Base-by-base conservation (phyloP, 1,139 yeast genomes). In the Candida gigantensis region DNA sequence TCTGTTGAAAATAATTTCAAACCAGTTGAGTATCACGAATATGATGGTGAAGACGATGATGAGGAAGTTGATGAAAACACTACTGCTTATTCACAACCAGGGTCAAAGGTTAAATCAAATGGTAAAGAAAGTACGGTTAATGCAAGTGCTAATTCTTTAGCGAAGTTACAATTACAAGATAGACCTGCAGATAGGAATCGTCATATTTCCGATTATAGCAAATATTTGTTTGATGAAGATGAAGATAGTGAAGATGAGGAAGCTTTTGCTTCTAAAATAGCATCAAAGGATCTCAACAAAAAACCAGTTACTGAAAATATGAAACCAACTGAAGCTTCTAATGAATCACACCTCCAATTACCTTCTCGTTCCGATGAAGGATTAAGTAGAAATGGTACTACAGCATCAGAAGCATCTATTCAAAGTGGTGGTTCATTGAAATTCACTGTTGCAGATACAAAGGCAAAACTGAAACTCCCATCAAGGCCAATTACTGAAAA, bases 391-490 rank as follows among this genome's bases (percentile, higher is more conserved):
- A 53, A 56, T 11, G 50, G 47, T n/a, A 62, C 72, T 2, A 39
- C 53, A 2, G 51, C 60, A 3, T 65, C 72, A 3, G 46, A 55
- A 14, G 47, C 45, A 2, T 62, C 73, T 2, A 60, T 69, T 42
- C 68, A 66, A 45, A 65, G 72, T 44, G 70, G 61, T 23, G 57
- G 60, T 3, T 59, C 65, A 1, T 57, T 58, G 21, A 64, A 66
- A 42, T 67, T 68, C 47, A 52, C 50, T 13, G 69, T 65, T 6
- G 57, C 57, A 6, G 57, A 53, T 32, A 24, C 5, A 6, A 23
- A 24, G 15, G 41, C 60, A 24, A 35, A 46, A 15, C 51, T 45
- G 27, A 41, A 54, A 27, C 31, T 40, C 27, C 41, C 36, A 34
- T 23, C 37, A 4, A 21, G 26, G 9, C 12, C 31, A 9, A 24